A percentile compares a stretch with the other conserved stretches of the same genome.
These are phyloP conservation scores for Kodamaea derodonti DNA, from an alignment of 1,139 yeast species.

Conservation along the genomic window DNA sequence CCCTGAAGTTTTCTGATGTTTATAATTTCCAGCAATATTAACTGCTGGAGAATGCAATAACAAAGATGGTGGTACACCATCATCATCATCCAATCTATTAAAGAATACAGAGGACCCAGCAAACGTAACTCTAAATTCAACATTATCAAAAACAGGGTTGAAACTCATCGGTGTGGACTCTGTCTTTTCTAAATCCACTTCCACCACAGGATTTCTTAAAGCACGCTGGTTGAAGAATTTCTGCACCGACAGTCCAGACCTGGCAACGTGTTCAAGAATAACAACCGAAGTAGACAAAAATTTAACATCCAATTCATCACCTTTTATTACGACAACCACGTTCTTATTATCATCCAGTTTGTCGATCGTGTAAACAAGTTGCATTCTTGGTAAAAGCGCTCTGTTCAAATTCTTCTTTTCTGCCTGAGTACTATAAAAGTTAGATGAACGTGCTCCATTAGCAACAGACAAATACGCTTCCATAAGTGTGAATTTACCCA, in stretches of 20 bases:
- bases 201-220: neutral
- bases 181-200: neutral
- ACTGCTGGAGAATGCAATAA: constrained; percentile 77
- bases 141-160: constrained; percentile 35
- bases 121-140: constrained; percentile 53
- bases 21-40: constrained; percentile 41
- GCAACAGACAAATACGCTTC: constrained; percentile 68
- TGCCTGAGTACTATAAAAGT: constrained; percentile 46
- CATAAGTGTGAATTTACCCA: constrained; percentile 62
- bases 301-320: constrained; percentile 66
- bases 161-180: constrained; percentile 12
- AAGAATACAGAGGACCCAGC: constrained; percentile 69
- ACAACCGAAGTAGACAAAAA: constrained; percentile 51
- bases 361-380: constrained; percentile 49
- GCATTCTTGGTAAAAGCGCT: constrained; percentile 66
- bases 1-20: constrained; percentile 19
- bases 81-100: constrained; percentile 41
- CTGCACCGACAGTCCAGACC: constrained; percentile 44
- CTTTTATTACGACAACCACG: constrained; percentile 47
- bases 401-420: constrained; percentile 51
- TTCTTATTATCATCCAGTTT: constrained; percentile 26
- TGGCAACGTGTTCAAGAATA: constrained; percentile 43
- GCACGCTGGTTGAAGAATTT: constrained; percentile 25
- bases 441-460: constrained; percentile 50
- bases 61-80: constrained; percentile 50